Conservation (phyloP, 352 stramenopile genomes). For the Peronospora destructor region DNA sequence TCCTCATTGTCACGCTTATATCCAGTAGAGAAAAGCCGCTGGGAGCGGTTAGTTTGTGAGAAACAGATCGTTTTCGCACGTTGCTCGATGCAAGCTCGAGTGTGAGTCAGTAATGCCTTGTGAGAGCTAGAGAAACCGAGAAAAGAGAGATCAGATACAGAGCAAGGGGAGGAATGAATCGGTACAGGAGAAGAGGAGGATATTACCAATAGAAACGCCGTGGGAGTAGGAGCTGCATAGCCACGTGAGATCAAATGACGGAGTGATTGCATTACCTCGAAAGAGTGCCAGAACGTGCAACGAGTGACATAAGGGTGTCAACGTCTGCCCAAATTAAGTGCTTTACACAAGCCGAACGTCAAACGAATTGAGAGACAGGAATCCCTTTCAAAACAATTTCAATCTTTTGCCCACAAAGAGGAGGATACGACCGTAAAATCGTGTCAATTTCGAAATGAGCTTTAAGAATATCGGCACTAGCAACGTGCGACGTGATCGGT, state of each 20-base stretch:
- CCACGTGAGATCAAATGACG: not conserved
- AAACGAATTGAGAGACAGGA: no score
- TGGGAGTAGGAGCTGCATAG: slow-evolving; percentile 9
- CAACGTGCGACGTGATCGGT: no score
- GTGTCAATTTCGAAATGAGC: no score
- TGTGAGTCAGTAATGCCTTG: slow-evolving; percentile 6
- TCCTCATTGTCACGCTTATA: slow-evolving; percentile 14
- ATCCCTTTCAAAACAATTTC: no score
- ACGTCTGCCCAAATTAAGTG: not conserved
- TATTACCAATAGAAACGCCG: slow-evolving; percentile 24
- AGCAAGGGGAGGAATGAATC: not conserved
- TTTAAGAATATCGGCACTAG: no score
- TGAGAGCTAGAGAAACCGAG: slow-evolving; percentile 12
- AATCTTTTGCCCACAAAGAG: no score
- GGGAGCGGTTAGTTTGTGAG: slow-evolving; percentile 1
- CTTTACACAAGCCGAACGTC: no score
- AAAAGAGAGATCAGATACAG: not conserved
- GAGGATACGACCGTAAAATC: no score
- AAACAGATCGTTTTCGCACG: slow-evolving; percentile 3
- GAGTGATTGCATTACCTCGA: not conserved
- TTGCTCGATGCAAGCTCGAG: not conserved
- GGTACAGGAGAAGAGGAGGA: not conserved
- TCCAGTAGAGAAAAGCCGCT: slow-evolving; percentile 24
- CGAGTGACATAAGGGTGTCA: not conserved
- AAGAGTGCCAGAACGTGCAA: not conserved